These are phyloP conservation scores for Claviceps africana DNA, from an alignment of 2,329 filamentous ascomycete species.

Conservation along the genomic window DNA sequence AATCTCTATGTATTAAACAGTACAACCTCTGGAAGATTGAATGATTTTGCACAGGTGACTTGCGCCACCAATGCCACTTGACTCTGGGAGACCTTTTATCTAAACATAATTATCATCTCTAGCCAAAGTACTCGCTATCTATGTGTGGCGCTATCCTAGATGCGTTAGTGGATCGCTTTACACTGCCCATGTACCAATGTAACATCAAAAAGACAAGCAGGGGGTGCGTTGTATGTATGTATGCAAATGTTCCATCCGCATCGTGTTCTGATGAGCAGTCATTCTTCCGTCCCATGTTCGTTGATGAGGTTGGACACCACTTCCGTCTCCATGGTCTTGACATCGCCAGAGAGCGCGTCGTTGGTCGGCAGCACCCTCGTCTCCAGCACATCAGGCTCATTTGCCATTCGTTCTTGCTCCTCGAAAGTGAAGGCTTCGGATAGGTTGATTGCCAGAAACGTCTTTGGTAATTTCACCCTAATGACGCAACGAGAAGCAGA, in stretches of 20 bases:
- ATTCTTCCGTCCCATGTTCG: background rate
- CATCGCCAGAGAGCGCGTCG: slow-evolving; percentile 12
- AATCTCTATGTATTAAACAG: too few species aligned
- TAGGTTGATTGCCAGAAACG: slow-evolving; percentile 50
- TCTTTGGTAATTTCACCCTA: slow-evolving; percentile 53
- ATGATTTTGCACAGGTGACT: too few species aligned
- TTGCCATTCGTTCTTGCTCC: slow-evolving; percentile 36
- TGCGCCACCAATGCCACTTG: too few species aligned
- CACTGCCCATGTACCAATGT: too few species aligned
- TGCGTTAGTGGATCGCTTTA: too few species aligned
- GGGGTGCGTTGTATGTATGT: background rate
- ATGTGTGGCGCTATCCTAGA: too few species aligned
- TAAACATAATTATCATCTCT: too few species aligned
- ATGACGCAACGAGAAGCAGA: background rate
- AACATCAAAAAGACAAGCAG: too few species aligned
- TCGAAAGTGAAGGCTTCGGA: slow-evolving; percentile 49
- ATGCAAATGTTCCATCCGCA: background rate
- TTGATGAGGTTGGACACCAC: background rate
- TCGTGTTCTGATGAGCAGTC: background rate
- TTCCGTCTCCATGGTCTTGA: background rate
- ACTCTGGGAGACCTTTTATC: too few species aligned
- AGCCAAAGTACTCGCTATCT: too few species aligned
- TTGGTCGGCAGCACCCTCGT: slow-evolving; percentile 26
- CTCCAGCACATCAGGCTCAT: slow-evolving; percentile 33
- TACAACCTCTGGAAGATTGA: too few species aligned